These are phyloP conservation scores for Erysimum cheiri DNA, from an alignment of 441 rosid species.

Conservation along the genomic window DNA sequence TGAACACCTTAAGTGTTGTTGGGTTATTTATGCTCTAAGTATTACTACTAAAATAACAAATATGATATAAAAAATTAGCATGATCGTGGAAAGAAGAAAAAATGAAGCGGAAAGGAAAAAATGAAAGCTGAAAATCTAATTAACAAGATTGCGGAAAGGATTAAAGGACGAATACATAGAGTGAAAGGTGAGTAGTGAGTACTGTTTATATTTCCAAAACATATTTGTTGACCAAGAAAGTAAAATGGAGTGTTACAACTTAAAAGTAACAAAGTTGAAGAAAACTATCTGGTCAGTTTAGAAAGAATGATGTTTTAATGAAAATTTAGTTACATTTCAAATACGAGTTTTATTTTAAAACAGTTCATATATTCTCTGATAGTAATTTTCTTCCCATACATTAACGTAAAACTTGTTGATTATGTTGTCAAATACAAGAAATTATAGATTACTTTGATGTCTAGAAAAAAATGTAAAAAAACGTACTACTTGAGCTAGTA, in stretches of 20 bases:
- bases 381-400: no score
- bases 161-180: slow-evolving; percentile 7
- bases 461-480: neutral
- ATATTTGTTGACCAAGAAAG: slow-evolving; percentile 23
- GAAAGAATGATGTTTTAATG: neutral
- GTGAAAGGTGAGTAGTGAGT: neutral
- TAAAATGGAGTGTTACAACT: neutral
- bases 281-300: neutral
- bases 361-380: neutral
- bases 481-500: neutral
- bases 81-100: neutral
- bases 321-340: neutral
- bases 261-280: neutral
- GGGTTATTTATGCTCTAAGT: no score
- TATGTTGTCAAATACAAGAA: neutral
- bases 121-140: slow-evolving; percentile 16
- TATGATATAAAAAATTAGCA: neutral
- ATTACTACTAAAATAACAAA: slow-evolving; percentile 11
- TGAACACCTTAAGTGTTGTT: no score
- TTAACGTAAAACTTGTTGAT: neutral
- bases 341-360: neutral
- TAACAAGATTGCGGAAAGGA: slow-evolving; percentile 25
- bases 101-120: slow-evolving; percentile 27
- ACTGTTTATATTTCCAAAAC: slow-evolving; percentile 3
- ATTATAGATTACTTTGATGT: neutral